These are phyloP conservation scores for Brassica carinata DNA, from an alignment of 345 rosid species.

Conservation along the genomic window DNA sequence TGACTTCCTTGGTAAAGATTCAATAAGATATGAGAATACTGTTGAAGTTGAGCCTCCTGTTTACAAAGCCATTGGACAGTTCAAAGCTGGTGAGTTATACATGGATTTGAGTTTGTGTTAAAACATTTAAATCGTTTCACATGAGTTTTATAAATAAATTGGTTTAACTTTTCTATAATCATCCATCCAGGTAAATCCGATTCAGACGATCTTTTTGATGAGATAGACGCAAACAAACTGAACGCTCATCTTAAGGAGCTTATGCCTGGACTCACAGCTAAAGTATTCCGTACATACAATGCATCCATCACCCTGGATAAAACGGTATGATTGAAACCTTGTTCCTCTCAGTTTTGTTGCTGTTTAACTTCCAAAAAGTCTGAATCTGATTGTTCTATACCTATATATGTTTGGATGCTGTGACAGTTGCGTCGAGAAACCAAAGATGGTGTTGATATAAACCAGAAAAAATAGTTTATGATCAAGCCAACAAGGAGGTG, in stretches of 20 bases:
- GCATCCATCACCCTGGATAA: slow-evolving; percentile 87
- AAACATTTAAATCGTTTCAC: background rate
- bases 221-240: slow-evolving; percentile 78
- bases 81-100: slow-evolving; percentile 58
- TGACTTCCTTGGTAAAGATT: slow-evolving; percentile 99
- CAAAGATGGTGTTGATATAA: slow-evolving; percentile 80
- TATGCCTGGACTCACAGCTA: slow-evolving; percentile 94
- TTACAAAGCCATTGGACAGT: slow-evolving; percentile 78
- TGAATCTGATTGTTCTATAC: background rate
- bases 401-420: background rate
- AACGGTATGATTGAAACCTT: slow-evolving; percentile 54
- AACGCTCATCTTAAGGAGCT: slow-evolving; percentile 91
- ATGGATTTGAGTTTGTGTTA: slow-evolving; percentile 9
- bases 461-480: slow-evolving; percentile 67
- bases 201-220: slow-evolving; percentile 73
- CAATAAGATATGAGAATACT: slow-evolving; percentile 81
- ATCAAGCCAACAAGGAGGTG: slow-evolving; percentile 87
- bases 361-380: background rate
- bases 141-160: background rate
- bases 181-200: slow-evolving; percentile 57
- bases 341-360: background rate
- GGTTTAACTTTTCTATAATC: background rate
- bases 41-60: slow-evolving; percentile 88
- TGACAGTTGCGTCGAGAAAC: slow-evolving; percentile 76
- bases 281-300: slow-evolving; percentile 96